Percentiles rank a stretch among this genome's conserved stretches.
Evolutionary conservation across 1,284 basidiomycete species (phyloP).

Genomic region (Moesziomyces sp.): DNA sequence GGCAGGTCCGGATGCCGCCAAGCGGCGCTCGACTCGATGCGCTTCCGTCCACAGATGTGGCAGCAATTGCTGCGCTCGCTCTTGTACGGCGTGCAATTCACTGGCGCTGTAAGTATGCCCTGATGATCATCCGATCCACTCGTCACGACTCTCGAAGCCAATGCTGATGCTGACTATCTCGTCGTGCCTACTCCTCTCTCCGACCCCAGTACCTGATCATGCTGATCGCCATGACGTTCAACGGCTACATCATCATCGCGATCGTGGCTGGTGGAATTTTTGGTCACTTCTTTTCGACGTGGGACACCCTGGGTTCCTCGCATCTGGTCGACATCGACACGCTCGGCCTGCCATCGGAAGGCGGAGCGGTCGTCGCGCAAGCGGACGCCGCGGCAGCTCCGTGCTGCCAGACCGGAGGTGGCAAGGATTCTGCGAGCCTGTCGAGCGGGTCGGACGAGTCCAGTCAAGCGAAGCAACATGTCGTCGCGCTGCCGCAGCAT

Average conservation of each 20-base stretch:
- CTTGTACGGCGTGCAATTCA: conserved; percentile 57
- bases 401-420: conserved; percentile 18
- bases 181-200: not conserved
- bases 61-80: conserved; percentile 60
- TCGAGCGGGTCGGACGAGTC: conserved; percentile 34
- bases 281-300: conserved; percentile 60
- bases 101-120: conserved; percentile 48
- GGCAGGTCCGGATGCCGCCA: conserved; percentile 18
- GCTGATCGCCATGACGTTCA: conserved; percentile 64
- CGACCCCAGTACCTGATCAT: conserved; percentile 56
- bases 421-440: conserved; percentile 21
- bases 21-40: conserved; percentile 39
- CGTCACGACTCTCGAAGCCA: no score
- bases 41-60: conserved; percentile 42
- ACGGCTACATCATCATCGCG: conserved; percentile 62
- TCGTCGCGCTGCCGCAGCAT: conserved; percentile 38
- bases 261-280: conserved; percentile 60
- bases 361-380: conserved; percentile 3
- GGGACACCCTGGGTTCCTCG: conserved; percentile 53
- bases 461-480: conserved; percentile 27
- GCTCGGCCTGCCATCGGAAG: conserved; percentile 16
- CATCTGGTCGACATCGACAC: conserved; percentile 34
- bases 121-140: no score
- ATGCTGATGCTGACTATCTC: not conserved
- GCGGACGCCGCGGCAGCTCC: conserved; percentile 1